Evolutionary conservation across 257 asterid genomes (phyloP).

Genomic region (Solanum okadae): DNA sequence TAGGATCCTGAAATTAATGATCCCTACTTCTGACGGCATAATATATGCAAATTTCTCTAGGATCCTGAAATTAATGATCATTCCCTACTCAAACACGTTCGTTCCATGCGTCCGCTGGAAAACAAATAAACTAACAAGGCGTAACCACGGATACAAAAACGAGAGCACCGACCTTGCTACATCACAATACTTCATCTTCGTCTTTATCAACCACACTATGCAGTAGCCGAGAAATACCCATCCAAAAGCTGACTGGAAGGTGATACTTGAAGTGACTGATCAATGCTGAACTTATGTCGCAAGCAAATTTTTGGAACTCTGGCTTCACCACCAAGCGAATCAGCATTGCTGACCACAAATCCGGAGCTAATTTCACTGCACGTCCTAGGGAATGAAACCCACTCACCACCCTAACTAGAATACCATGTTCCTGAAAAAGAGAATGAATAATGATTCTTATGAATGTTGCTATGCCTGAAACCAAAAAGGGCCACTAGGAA

Average conservation of each 20-base stretch:
- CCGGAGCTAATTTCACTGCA: constrained; percentile 70
- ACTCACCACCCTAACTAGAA: constrained; percentile 40
- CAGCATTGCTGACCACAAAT: constrained; percentile 68
- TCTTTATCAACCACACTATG: constrained; percentile 15
- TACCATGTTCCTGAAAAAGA: constrained; percentile 39
- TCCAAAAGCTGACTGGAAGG: constrained; percentile 47
- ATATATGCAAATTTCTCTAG: neutral
- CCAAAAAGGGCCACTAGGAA: neutral
- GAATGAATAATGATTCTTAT: neutral
- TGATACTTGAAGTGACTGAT: constrained; percentile 31
- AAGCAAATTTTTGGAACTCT: constrained; percentile 61
- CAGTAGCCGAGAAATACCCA: constrained; percentile 47
- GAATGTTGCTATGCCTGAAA: neutral
- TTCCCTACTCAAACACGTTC: neutral
- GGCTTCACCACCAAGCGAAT: constrained; percentile 53
- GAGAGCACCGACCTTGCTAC: neutral
- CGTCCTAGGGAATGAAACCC: constrained; percentile 49
- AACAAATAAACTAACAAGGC: neutral
- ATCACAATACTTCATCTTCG: neutral
- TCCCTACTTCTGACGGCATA: neutral
- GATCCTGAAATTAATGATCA: neutral
- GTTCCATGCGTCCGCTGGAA: neutral
- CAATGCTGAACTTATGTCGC: constrained; percentile 44
- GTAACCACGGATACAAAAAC: neutral
- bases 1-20: neutral